Evolutionary conservation across 371 early-diverging fungal genomes (phyloP), one percentile per base, ranked within the genome.

Genomic region (Capillidium rhysosporum): DNA sequence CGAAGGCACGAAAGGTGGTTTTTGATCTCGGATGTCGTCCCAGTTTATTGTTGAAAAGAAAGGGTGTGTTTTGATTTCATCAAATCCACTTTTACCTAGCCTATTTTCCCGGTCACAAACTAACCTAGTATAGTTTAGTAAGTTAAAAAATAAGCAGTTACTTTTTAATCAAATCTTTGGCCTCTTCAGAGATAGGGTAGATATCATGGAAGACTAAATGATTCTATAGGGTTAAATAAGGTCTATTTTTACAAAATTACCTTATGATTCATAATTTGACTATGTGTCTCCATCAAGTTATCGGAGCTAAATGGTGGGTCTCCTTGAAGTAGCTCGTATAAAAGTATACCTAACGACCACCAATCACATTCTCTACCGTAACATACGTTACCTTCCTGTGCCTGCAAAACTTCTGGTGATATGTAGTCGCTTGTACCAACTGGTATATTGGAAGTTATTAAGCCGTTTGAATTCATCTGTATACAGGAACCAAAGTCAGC

Each of bases 291-390:
- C 54, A 81, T 79, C 25, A 85, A 75, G 52, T 74, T 79, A 31
- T 80, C 77, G 26, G 80, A 76, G 62, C 84, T 84, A 65, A 92
- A 94, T 2, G 95, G 92, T 28, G 95, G 89, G 54, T 91, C 93
- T 0, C 97, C 97, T 41, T 89, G 84, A 43, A 96, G 70, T 56
- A 96, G 83, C 65, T 98, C 98, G 65, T 86, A 98, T 77, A 98
- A 84, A 58, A 98, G 90, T 1, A 96, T 92, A 5, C 98, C 99
- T 3, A 98, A 65, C 5, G 93, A 88, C 99, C 99, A 99, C 88
- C 95, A 94, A 73, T 99, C 99, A 61, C 92, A 93, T 28, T 86
- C 88, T 45, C 82, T 82, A 38, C 90, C 90, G 67, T 98, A 98
- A 18, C 69, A 73, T 28, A 61, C 57, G 5, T 68, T 66, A 4